Evolutionary conservation across 345 rosid genomes (phyloP).

Genomic region (Salix purpurea): DNA sequence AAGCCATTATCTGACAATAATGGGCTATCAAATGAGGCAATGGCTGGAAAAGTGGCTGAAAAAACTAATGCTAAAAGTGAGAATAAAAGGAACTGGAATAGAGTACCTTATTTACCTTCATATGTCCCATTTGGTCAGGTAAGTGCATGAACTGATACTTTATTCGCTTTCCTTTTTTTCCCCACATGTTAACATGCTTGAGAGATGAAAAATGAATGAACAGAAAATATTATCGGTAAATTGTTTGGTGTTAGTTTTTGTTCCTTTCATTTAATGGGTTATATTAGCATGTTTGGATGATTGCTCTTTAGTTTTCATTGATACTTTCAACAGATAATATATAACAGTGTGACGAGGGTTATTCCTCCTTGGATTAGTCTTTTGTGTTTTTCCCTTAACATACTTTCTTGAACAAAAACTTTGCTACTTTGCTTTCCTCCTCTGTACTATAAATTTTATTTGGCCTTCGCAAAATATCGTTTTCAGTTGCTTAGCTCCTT

Average conservation of each 20-base stretch:
- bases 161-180: background rate
- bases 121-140: conserved; percentile 98
- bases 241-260: background rate
- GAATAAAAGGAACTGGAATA: conserved; percentile 54
- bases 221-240: background rate
- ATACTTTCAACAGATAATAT: background rate
- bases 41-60: conserved; percentile 36
- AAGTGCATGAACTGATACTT: conserved; percentile 13
- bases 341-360: background rate
- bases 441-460: too few relatives aligned
- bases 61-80: conserved; percentile 33
- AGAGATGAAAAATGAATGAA: conserved; percentile 2
- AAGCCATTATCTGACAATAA: conserved; percentile 57
- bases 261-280: background rate
- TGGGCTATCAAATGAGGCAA: conserved; percentile 28
- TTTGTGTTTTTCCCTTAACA: background rate
- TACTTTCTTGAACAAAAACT: too few relatives aligned
- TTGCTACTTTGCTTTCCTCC: too few relatives aligned
- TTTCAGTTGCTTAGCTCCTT: too few relatives aligned
- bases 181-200: background rate
- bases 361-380: background rate
- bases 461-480: too few relatives aligned
- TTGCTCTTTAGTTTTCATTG: background rate
- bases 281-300: background rate
- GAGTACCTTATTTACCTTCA: conserved; percentile 81